phyloP scores from a whole-genome alignment of 768 basidiomycete genomes.

The Lactifluus subvellereus region DNA sequence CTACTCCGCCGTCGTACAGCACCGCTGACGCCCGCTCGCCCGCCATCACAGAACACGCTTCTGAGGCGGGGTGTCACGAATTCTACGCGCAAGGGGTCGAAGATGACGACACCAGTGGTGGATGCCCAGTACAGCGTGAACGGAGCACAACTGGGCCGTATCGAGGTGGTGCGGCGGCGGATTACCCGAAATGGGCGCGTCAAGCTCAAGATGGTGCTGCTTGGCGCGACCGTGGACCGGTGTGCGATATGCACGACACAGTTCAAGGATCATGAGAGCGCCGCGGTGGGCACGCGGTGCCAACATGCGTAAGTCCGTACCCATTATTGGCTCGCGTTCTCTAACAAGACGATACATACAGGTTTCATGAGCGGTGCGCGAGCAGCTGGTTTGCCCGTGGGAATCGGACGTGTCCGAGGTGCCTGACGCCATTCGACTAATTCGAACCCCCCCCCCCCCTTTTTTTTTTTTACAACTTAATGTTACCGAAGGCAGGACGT shows the following conservation, averaged over 20 bases:
- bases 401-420: conserved; percentile 16
- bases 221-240: conserved; percentile 21
- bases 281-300: conserved; percentile 15
- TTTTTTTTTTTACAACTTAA: not conserved
- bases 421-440: conserved; percentile 17
- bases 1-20: conserved; percentile 5
- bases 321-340: not conserved
- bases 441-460: not conserved
- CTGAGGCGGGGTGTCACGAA: conserved; percentile 4
- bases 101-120: not conserved
- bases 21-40: conserved; percentile 1
- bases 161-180: conserved; percentile 20
- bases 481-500: not conserved
- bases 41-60: conserved; percentile 15
- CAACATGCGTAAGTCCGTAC: conserved; percentile 21
- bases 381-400: conserved; percentile 15
- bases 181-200: conserved; percentile 24
- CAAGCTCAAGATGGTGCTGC: conserved; percentile 23
- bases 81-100: not conserved
- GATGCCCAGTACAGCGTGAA: conserved; percentile 2
- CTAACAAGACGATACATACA: not conserved
- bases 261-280: conserved; percentile 21
- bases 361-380: conserved; percentile 25
- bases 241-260: conserved; percentile 22
- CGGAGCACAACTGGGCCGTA: conserved; percentile 18